Evolutionary conservation across 2,329 filamentous ascomycete species (phyloP).

Genomic region (Bipolaris zeicola): DNA sequence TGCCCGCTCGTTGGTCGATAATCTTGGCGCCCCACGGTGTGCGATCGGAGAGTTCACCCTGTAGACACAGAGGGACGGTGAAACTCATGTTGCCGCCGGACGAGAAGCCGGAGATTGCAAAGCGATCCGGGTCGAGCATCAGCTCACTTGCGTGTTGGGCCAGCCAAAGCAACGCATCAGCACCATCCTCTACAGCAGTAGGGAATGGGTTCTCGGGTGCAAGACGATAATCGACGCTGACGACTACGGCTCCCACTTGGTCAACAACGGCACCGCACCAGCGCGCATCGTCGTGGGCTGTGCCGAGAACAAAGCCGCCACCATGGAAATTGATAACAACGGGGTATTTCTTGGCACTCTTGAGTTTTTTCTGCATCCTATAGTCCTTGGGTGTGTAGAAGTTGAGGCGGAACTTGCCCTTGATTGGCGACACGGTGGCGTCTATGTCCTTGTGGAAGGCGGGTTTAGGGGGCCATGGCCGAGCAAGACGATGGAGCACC

Average conservation of each 20-base stretch:
- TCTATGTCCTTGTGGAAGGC: constrained; percentile 63
- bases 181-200: constrained; percentile 67
- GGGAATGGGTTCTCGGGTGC: constrained; percentile 68
- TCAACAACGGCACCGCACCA: constrained; percentile 64
- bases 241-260: constrained; percentile 62
- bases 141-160: constrained; percentile 61
- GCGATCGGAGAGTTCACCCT: constrained; percentile 52
- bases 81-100: constrained; percentile 68
- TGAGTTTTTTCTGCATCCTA: constrained; percentile 49
- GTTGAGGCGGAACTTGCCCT: constrained; percentile 58
- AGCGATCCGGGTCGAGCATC: constrained; percentile 61
- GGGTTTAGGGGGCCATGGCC: constrained; percentile 65
- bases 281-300: constrained; percentile 64
- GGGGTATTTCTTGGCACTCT: constrained; percentile 56
- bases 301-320: constrained; percentile 66
- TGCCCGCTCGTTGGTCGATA: constrained; percentile 35
- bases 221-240: constrained; percentile 65
- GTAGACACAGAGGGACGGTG: constrained; percentile 64
- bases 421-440: constrained; percentile 54
- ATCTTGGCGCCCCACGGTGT: constrained; percentile 37
- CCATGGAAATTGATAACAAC: constrained; percentile 69
- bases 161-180: constrained; percentile 65
- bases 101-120: constrained; percentile 66
- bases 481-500: constrained; percentile 67
- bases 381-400: constrained; percentile 66